These are phyloP conservation scores for Tuber calosporum DNA, from an alignment of 495 filamentous ascomycete species.

Conservation along the genomic window DNA sequence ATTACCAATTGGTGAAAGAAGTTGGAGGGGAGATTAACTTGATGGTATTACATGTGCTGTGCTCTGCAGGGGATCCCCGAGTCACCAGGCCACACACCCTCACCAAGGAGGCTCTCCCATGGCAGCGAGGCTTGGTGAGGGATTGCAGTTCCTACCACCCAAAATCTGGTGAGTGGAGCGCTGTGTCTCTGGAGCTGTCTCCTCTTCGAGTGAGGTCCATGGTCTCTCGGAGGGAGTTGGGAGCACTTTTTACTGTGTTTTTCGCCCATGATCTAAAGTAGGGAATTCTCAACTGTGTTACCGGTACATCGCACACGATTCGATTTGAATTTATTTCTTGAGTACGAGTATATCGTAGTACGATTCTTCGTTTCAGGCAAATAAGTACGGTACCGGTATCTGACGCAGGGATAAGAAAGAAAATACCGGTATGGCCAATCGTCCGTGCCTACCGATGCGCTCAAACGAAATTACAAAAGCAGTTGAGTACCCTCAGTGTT, in stretches of 20 bases:
- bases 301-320: background rate
- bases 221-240: background rate
- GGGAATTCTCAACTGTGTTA: background rate
- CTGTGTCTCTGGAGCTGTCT: background rate
- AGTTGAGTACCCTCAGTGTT: background rate
- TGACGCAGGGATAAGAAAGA: background rate
- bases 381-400: background rate
- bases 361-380: background rate
- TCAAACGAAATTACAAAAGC: slow-evolving; percentile 1
- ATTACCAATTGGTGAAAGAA: background rate
- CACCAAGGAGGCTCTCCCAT: background rate
- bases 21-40: background rate
- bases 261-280: background rate
- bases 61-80: background rate
- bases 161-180: background rate
- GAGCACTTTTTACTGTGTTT: background rate
- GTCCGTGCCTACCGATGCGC: background rate
- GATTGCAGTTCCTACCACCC: background rate
- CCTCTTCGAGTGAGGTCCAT: background rate
- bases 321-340: background rate
- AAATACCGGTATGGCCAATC: background rate
- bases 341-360: too few species aligned
- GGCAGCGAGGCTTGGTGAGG: background rate
- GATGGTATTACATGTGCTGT: too few species aligned
- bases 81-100: background rate